Evolutionary conservation across 179 eudicot species (phyloP), one percentile per base, ranked within the genome.

Genomic region (Beta lomatogona): DNA sequence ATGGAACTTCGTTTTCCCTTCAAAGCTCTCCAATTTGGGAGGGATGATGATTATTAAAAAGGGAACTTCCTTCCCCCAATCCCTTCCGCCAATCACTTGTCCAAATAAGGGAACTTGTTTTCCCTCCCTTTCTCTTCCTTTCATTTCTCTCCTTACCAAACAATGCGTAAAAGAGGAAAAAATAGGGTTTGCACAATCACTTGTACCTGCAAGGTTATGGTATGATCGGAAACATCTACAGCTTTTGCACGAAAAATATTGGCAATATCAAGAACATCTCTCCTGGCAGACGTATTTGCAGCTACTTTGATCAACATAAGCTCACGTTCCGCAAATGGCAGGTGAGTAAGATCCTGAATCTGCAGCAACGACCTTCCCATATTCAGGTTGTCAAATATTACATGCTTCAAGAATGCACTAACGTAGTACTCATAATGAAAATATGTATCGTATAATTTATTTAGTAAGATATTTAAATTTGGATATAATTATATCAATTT

Each of bases 221-320:
- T 94, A 81, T 94, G 98, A 81, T 91, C 96, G 70, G 98, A 94
- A 64, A 94, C 94, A 90, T 94, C 98, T 66, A 94, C 96, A 28
- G 97, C 90, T 86, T 92, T 94, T 77, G 96, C 97, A 52, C 98
- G 90, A 87, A 94, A 94, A 57, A 94, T 93, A 48, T 83, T 92
- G 64, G 96, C 91, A 78, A 93, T 91, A 82, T 94, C 98, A 71
- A 94, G 96, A 61, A 94, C 98, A 81, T 92, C 91, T 82, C 98
- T 88, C 82, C 98, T 87, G 57, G 98, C 98, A 64, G 91, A 78
- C 65, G 96, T 82, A 84, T 94, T 90, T 58, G 87, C 93, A 72
- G 98, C 98, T 78, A 93, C 82, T 86, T 94, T 94, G 65, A 94
- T 93, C 88, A 94, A 83, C 98, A 94, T 93, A 74, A 94, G 86